phyloP scores from a whole-genome alignment of 2,329 filamentous ascomycete genomes.

The Monosporascus sp. region DNA sequence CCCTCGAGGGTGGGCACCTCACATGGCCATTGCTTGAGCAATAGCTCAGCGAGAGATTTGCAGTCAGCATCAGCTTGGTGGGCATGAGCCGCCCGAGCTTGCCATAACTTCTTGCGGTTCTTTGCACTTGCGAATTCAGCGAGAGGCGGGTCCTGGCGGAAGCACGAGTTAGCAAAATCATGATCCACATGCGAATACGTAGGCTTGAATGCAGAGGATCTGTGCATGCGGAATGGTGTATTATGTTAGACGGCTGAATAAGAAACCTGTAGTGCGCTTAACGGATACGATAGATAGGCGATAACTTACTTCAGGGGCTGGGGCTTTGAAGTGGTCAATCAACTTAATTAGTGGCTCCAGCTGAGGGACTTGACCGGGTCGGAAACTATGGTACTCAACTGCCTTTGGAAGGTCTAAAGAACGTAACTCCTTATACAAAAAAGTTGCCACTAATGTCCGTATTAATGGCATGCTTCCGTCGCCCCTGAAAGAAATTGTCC shows the following conservation, averaged over 20 bases:
- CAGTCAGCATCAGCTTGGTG: conserved; percentile 28
- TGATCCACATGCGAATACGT: conserved; percentile 14
- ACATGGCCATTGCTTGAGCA: conserved; percentile 43
- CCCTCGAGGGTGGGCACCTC: conserved; percentile 23
- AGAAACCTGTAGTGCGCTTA: too few relatives aligned
- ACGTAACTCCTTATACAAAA: conserved; percentile 33
- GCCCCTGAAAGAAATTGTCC: conserved; percentile 18
- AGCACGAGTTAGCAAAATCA: neutral
- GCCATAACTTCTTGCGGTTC: conserved; percentile 25
- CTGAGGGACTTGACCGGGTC: conserved; percentile 25
- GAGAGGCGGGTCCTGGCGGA: conserved; percentile 8
- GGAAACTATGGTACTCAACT: conserved; percentile 31
- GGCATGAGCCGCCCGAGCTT: conserved; percentile 24
- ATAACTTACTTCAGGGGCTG: conserved; percentile 15
- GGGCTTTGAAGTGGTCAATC: conserved; percentile 25
- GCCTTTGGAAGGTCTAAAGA: conserved; percentile 29
- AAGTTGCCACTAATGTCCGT: conserved; percentile 37
- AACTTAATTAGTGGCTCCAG: conserved; percentile 25
- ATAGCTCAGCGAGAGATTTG: conserved; percentile 31
- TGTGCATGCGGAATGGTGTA: too few relatives aligned
- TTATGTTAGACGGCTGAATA: too few relatives aligned
- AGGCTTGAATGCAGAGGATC: neutral
- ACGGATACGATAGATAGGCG: too few relatives aligned
- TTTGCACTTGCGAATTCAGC: conserved; percentile 23
- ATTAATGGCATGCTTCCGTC: conserved; percentile 19